A percentile compares a stretch with the other conserved stretches of the same genome.
Conservation (phyloP, 345 rosid genomes). For the Bruguiera sexangula region DNA sequence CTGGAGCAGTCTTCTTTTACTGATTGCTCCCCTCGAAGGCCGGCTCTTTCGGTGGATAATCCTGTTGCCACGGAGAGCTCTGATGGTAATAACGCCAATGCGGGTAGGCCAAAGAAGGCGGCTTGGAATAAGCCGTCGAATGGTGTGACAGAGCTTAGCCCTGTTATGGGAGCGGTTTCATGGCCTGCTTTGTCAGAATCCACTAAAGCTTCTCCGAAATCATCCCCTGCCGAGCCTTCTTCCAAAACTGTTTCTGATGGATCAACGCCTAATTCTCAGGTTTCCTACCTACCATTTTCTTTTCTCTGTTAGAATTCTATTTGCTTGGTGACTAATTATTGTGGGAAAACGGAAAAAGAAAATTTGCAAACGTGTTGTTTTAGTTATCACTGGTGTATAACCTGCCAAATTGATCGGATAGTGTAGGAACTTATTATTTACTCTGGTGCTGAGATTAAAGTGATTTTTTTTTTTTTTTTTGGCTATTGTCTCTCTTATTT, state of each 20-base stretch:
- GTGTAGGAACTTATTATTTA: too few species aligned
- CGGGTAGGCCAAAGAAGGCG: constrained; percentile 41
- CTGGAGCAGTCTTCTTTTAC: constrained; percentile 23
- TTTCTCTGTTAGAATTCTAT: neutral
- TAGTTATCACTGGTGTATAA: too few species aligned
- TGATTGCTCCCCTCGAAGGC: constrained; percentile 24
- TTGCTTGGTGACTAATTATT: constrained; percentile 9
- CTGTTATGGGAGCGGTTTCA: constrained; percentile 53
- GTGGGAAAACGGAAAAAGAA: neutral
- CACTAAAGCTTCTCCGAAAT: constrained; percentile 41
- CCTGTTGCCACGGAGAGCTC: constrained; percentile 21
- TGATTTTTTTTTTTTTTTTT: too few species aligned
- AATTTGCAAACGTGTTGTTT: neutral
- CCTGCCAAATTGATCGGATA: too few species aligned
- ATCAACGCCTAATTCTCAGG: constrained; percentile 47
- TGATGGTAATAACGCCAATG: constrained; percentile 33
- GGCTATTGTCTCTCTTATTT: neutral
- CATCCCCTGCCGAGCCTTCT: constrained; percentile 30
- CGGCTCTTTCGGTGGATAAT: constrained; percentile 24
- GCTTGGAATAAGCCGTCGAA: constrained; percentile 57
- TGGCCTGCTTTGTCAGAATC: constrained; percentile 70
- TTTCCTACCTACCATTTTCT: constrained; percentile 8
- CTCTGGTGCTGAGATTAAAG: too few species aligned
- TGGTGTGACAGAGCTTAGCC: constrained; percentile 35
- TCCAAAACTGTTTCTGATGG: constrained; percentile 38